These are phyloP conservation scores for Meripilus lineatus DNA, from an alignment of 1,284 basidiomycete genomes.

Conservation along the genomic window DNA sequence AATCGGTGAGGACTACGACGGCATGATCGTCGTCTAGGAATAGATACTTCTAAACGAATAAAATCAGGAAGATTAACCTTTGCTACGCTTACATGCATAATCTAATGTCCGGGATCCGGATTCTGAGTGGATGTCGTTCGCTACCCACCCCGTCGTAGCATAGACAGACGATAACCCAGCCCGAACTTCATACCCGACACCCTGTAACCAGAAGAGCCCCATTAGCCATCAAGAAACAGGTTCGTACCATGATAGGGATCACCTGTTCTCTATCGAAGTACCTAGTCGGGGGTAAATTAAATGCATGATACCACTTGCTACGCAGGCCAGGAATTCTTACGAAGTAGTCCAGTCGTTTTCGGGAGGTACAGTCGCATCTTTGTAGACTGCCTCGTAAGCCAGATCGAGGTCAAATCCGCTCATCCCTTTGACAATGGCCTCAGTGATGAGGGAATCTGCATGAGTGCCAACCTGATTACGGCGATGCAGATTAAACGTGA, in stretches of 20 bases:
- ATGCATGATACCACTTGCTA: no score
- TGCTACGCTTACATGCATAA: slow-evolving; percentile 70
- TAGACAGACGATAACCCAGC: slow-evolving; percentile 74
- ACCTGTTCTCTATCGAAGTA: slow-evolving; percentile 74
- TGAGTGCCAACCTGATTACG: slow-evolving; percentile 75
- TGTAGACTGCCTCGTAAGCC: slow-evolving; percentile 74
- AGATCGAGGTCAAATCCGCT: slow-evolving; percentile 57
- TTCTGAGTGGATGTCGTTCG: slow-evolving; percentile 76
- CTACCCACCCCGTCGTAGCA: slow-evolving; percentile 68
- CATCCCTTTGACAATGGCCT: slow-evolving; percentile 67
- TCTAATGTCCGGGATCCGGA: slow-evolving; percentile 73
- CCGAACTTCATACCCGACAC: slow-evolving; percentile 78
- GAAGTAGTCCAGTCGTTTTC: slow-evolving; percentile 51
- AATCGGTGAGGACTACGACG: slow-evolving; percentile 54
- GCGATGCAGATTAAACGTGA: no score
- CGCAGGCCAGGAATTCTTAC: no score
- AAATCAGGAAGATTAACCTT: no score
- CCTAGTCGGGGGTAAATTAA: no score
- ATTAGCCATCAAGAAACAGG: no score
- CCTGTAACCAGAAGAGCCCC: no score
- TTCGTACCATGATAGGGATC: no score
- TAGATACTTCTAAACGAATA: no score
- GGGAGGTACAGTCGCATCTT: slow-evolving; percentile 70
- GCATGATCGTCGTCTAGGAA: slow-evolving; percentile 76
- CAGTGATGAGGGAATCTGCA: slow-evolving; percentile 76